Evolutionary conservation across 169 alveolate genomes (phyloP), one percentile per base, ranked within the genome.

Genomic region (Plasmodium reichenowi): DNA sequence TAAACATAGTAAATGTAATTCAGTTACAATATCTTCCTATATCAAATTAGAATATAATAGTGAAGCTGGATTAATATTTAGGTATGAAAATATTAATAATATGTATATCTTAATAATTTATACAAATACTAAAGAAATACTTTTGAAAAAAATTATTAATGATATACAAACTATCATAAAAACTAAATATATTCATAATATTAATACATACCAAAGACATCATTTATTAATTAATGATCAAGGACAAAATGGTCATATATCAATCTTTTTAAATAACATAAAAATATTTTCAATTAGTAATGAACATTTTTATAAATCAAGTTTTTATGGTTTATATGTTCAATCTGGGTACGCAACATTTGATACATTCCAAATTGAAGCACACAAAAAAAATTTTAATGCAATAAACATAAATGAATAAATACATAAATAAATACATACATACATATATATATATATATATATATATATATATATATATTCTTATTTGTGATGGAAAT

Each of bases 191-290:
- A 63, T 59, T 54, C 68, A 70, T 68, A 56, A 62, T 64, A 83
- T 83, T 47, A 83, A 83, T 70, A 56, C 83, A 29, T 63, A 68
- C 59, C 91, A 83, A 63, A 32, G 91, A 29, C 83, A 68, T 83
- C 86, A 70, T 60, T 17, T 83, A 20, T 59, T 70, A 12, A 48
- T 83, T 15, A n/a, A 62, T n/a, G 91, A 83, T 62, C 48, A 60
- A 13, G 91, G 91, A 4, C 85, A 83, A 70, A 17, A 12, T 22
- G 91, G 91, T n/a, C 15, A 7, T 52, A 71, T 83, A 26, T 13
- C 15, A 45, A 56, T 83, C 12, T 83, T 13, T 26, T 32, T 83
- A 3, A 85, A 83, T 83, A 20, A 52, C n/a, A 20, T 13, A 24
- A 47, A 83, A 83, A 20, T 83, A 54, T 56, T 83, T 67, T 68